Conservation (phyloP, 345 rosid species). For the Syzygium aqueum region DNA sequence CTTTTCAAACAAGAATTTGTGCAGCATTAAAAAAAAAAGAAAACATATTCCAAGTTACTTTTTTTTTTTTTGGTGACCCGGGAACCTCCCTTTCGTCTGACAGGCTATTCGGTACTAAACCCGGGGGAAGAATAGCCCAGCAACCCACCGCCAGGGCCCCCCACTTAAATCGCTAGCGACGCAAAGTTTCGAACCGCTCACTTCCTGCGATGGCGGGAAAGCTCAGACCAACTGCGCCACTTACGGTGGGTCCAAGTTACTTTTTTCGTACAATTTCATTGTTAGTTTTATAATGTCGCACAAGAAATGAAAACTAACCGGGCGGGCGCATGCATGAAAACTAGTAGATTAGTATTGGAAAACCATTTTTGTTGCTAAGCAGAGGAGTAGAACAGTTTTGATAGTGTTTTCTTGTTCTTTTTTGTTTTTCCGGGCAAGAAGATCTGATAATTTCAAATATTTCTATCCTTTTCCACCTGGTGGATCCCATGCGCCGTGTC, state of each 20-base stretch:
- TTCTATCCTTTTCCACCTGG: not conserved
- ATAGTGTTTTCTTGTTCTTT: not conserved
- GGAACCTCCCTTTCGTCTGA: too few species aligned
- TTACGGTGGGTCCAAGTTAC: not conserved
- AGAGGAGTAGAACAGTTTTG: not conserved
- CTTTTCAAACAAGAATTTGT: not conserved
- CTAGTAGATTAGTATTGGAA: not conserved
- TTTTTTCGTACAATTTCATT: not conserved
- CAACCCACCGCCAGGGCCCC: too few species aligned
- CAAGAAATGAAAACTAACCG: not conserved
- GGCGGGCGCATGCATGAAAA: not conserved
- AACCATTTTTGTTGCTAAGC: not conserved
- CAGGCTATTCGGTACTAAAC: too few species aligned
- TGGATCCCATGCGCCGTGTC: not conserved
- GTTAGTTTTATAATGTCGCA: not conserved
- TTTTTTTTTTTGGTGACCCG: too few species aligned
- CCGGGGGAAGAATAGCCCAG: too few species aligned
- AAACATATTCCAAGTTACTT: not conserved
- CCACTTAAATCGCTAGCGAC: too few species aligned
- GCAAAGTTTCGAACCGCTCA: too few species aligned
- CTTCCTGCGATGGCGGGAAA: too few species aligned
- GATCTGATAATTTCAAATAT: too few species aligned
- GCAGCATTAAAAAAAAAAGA: not conserved
- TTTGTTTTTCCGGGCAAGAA: too few species aligned
- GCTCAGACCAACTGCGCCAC: too few species aligned